Evolutionary conservation across 345 rosid genomes (phyloP), one percentile per base, ranked within the genome.

Genomic region (Ailanthus altissimus): DNA sequence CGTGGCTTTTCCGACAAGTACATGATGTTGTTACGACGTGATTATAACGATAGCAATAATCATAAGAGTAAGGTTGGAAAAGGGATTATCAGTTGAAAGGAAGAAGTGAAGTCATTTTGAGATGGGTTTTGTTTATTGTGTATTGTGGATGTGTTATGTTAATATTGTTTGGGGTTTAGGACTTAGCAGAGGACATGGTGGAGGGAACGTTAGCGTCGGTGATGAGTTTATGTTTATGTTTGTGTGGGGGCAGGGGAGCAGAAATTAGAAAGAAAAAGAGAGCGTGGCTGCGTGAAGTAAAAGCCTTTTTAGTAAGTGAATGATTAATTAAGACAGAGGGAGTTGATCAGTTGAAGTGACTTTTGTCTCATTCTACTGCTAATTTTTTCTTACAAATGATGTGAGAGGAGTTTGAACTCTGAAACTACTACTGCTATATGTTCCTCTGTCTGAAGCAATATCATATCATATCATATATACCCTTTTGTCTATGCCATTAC

Each of bases 1-100:
- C 88, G 91, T 20, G 98, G 89, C 83, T 94, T 94, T 72, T 94
- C 98, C 49, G 99, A 87, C 56, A 90, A 69, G 81, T 92, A 97
- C 99, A 93, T 96, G 69, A 54, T 42, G 21, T 10, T 36, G 32
- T n/a, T 36, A 8, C 25, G 20, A 65, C 8, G 45, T 20, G 16
- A 12, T 20, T 42, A 3, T 20, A 15, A 40, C 20, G 21, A 49
- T 3, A 36, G 6, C 7, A 26, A 54, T 38, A 60, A 14, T n/a
- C n/a, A n/a, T 32, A 32, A 32, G 38, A 25, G 45, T 20, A 32
- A 5, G 67, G 54, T 53, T 53, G 15, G 20, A 67, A 67, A 67
- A 10, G 53, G 26, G 60, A n/a, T 21, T 56, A 32, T 56, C 12
- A 1, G 60, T 11, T 54, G 59, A 25, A n/a, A n/a, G 26, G 6